Conservation (phyloP, 768 basidiomycete genomes). For the Calocybe cyanea region DNA sequence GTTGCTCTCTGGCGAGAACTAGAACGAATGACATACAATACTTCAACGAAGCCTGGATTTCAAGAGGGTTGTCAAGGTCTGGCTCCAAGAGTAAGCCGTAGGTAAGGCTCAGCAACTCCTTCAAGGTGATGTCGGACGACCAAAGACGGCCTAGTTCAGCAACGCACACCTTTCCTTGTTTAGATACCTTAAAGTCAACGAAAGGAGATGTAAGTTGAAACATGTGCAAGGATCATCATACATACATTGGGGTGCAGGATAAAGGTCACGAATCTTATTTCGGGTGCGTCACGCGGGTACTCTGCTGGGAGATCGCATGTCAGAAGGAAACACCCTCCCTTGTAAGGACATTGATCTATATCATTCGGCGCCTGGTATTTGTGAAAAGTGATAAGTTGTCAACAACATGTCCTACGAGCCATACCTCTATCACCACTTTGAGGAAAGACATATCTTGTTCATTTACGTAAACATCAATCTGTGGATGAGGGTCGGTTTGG, state of each 20-base stretch:
- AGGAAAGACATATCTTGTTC: constrained; percentile 26
- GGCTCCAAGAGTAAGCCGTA: constrained; percentile 24
- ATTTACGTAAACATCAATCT: constrained; percentile 24
- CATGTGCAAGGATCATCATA: background rate
- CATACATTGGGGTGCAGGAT: constrained; percentile 26
- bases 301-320: constrained; percentile 22
- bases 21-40: constrained; percentile 20
- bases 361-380: constrained; percentile 24
- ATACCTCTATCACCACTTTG: constrained; percentile 24
- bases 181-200: constrained; percentile 27
- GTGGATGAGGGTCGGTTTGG: constrained; percentile 20
- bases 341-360: constrained; percentile 22
- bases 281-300: constrained; percentile 26
- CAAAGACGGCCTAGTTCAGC: constrained; percentile 26
- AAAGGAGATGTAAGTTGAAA: background rate
- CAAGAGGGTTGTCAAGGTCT: constrained; percentile 26
- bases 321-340: constrained; percentile 21
- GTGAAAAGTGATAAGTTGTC: constrained; percentile 3
- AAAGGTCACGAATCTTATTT: constrained; percentile 25
- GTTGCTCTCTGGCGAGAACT: too few relatives aligned
- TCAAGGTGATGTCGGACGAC: constrained; percentile 26
- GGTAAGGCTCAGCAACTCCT: constrained; percentile 20
- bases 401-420: background rate
- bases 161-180: constrained; percentile 29
- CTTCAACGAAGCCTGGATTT: constrained; percentile 26